Base-by-base conservation (phyloP, 768 basidiomycete genomes). In the Tephrocybe sp. region DNA sequence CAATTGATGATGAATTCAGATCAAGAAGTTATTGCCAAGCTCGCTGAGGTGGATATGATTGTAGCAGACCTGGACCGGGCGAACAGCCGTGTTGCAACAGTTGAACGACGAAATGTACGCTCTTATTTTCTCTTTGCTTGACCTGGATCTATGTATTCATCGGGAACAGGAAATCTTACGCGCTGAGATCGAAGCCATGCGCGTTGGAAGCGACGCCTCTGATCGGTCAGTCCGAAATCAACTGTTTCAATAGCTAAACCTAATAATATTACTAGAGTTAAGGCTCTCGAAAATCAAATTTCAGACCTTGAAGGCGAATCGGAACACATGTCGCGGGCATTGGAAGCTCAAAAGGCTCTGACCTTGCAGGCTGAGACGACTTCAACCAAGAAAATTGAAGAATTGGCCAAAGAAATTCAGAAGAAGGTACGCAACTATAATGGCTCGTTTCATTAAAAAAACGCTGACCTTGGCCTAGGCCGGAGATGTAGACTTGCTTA, bases 21-120 rank as follows among this genome's bases (percentile, higher is more conserved):
- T 66, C 92, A 97, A 63, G 96, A 98, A 64, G 87, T 91, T 9
- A 78, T 93, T 4, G 82, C 92, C 1, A 89, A 93, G 57, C 79
- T 98, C 17, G 87, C 90, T 0, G 96, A 99, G 65, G 79, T 96
- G 50, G 97, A 99, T 63, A 89, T 98, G 84, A 83, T 98, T 59
- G 87, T 90, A 20, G 90, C 89, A 11, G 97, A 99, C 71, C 75
- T 98, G 36, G 92, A 95, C 60, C 81, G 93, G 14, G 94, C 97
- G n/a, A 98, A 95, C 61, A 89, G 84, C 60, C 84, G 96, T 14
- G 89, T 98, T 2, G 92, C 89, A 0, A 84, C 88, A 2, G 88
- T 98, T 33, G 96, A 98, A 68, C 80, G 94, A 55, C 80, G 97
- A 45, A 98, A 99, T 71, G 92, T 93, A 57, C 49, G 80, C 65